Evolutionary conservation across 192 early-diverging fungal genomes (phyloP).

Genomic region (Entomortierella lignicola): DNA sequence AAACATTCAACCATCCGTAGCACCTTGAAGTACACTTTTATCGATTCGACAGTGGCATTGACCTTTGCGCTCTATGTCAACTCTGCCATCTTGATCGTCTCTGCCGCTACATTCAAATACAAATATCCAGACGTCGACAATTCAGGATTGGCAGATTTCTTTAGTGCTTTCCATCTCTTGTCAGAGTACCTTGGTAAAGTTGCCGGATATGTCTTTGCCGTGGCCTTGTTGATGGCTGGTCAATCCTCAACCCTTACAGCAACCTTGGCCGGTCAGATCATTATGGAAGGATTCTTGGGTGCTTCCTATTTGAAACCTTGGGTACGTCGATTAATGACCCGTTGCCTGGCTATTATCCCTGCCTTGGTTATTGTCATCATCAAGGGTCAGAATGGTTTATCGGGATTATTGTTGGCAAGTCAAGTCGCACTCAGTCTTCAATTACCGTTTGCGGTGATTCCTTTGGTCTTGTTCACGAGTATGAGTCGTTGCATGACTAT

Average conservation of each 20-base stretch:
- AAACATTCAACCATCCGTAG: conserved; percentile 56
- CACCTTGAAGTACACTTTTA: conserved; percentile 65
- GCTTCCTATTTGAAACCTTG: conserved; percentile 67
- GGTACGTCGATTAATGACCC: conserved; percentile 77
- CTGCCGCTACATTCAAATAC: conserved; percentile 77
- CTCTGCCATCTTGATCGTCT: conserved; percentile 82
- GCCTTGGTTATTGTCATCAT: conserved; percentile 75
- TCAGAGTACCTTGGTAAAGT: conserved; percentile 66
- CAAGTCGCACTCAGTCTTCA: conserved; percentile 87
- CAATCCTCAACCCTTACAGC: conserved; percentile 84
- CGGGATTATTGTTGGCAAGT: conserved; percentile 70
- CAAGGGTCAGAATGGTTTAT: conserved; percentile 71
- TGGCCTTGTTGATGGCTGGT: conserved; percentile 81
- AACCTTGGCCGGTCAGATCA: conserved; percentile 87
- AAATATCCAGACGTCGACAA: conserved; percentile 42
- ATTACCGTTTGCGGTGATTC: conserved; percentile 86
- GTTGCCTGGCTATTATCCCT: conserved; percentile 78
- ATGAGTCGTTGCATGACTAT: conserved; percentile 64
- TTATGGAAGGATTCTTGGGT: conserved; percentile 85
- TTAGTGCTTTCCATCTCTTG: conserved; percentile 73
- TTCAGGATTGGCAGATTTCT: conserved; percentile 69
- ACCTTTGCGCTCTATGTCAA: conserved; percentile 82
- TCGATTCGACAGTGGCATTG: conserved; percentile 77
- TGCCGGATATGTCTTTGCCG: conserved; percentile 78
- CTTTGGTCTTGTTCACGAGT: conserved; percentile 76